Evolutionary conservation across 2,329 filamentous ascomycete species (phyloP).

Genomic region (Trichophyton schoenleinii): DNA sequence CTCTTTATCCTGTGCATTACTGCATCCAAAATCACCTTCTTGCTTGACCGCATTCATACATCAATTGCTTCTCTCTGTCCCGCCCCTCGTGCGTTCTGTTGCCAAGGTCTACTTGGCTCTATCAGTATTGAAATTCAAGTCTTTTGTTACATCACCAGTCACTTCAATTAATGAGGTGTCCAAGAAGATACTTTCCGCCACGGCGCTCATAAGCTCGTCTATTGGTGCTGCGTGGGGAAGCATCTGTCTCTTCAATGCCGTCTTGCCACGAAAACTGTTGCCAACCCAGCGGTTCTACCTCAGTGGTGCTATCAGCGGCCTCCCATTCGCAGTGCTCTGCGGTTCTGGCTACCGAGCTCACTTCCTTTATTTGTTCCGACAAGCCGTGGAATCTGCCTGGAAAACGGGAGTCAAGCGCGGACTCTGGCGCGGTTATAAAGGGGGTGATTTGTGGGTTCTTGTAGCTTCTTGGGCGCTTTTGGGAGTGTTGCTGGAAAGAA

Average conservation of each 20-base stretch:
- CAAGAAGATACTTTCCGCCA: slow-evolving; percentile 58
- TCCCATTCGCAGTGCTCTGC: slow-evolving; percentile 61
- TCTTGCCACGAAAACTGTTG: slow-evolving; percentile 61
- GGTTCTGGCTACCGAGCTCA: slow-evolving; percentile 38
- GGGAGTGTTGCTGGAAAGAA: slow-evolving; percentile 62
- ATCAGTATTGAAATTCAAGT: slow-evolving; percentile 54
- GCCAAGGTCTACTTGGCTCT: slow-evolving; percentile 56
- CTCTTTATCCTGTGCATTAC: slow-evolving; percentile 72
- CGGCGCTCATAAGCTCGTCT: slow-evolving; percentile 66
- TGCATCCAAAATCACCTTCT: slow-evolving; percentile 78
- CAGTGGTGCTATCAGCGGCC: slow-evolving; percentile 69
- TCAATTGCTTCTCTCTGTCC: slow-evolving; percentile 76
- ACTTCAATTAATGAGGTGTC: slow-evolving; percentile 54
- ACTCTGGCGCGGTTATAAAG: slow-evolving; percentile 71
- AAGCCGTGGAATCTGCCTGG: slow-evolving; percentile 75
- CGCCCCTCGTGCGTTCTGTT: slow-evolving; percentile 57
- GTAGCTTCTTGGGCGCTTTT: slow-evolving; percentile 65
- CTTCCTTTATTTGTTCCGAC: slow-evolving; percentile 65
- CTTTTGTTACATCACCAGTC: slow-evolving; percentile 57
- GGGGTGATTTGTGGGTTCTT: slow-evolving; percentile 76
- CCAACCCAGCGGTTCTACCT: slow-evolving; percentile 82
- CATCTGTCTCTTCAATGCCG: slow-evolving; percentile 75
- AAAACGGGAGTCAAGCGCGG: slow-evolving; percentile 85
- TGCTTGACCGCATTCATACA: slow-evolving; percentile 78
- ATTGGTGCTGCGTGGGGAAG: slow-evolving; percentile 79